These are phyloP conservation scores for Starmerella riodocensis DNA, from an alignment of 805 yeast species.

Conservation along the genomic window DNA sequence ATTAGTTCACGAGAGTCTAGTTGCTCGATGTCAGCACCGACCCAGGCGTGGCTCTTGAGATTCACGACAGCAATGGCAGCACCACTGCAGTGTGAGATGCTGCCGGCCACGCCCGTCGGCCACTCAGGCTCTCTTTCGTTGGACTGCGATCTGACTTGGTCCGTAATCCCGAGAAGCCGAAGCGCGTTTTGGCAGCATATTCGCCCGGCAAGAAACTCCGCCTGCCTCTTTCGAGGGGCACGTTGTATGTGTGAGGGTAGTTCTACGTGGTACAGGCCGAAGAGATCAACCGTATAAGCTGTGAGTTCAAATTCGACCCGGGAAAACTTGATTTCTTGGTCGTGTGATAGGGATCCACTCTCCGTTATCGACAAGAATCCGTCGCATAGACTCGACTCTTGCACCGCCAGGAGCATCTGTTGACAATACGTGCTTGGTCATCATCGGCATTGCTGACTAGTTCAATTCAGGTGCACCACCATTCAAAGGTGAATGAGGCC, in stretches of 20 bases:
- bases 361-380: not conserved
- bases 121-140: conserved; percentile 9
- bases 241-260: conserved; percentile 2
- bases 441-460: no score
- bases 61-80: conserved; percentile 7
- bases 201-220: conserved; percentile 12
- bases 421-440: no score
- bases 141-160: not conserved
- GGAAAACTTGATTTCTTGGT: not conserved
- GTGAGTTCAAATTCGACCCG: not conserved
- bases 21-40: conserved; percentile 12
- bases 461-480: no score
- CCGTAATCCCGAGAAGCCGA: not conserved
- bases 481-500: no score
- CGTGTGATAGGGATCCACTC: not conserved
- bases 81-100: conserved; percentile 9
- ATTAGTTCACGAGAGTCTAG: not conserved
- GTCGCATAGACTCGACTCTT: no score
- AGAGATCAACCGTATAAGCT: not conserved
- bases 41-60: not conserved
- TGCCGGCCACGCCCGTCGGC: conserved; percentile 8
- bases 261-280: not conserved
- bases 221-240: conserved; percentile 7
- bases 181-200: conserved; percentile 4
- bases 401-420: no score